phyloP scores from a whole-genome alignment of 2,329 filamentous ascomycete genomes.

The Hymenoscyphus linearis region DNA sequence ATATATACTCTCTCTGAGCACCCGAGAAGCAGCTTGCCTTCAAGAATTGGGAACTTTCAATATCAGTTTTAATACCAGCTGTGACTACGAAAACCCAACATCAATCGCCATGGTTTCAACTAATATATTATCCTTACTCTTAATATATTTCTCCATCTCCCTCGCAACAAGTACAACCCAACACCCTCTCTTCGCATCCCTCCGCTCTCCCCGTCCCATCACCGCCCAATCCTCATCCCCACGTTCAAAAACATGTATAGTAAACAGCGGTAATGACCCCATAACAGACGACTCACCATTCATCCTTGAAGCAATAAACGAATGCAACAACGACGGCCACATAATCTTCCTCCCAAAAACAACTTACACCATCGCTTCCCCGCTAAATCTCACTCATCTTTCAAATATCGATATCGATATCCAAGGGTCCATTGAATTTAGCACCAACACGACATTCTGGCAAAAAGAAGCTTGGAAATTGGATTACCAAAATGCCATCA shows the following conservation, averaged over 20 bases:
- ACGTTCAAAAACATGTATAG: conserved; percentile 12
- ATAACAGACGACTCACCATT: conserved; percentile 42
- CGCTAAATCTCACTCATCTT: conserved; percentile 57
- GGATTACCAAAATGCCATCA: background rate
- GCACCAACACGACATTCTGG: conserved; percentile 63
- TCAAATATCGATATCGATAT: conserved; percentile 55
- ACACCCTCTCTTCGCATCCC: conserved; percentile 6
- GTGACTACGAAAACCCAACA: too few species aligned
- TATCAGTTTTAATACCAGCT: too few species aligned
- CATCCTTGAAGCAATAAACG: conserved; percentile 42
- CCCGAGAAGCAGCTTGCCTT: too few species aligned
- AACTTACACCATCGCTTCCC: conserved; percentile 40
- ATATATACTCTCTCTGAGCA: too few species aligned
- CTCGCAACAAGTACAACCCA: conserved; percentile 5
- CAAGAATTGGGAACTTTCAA: too few species aligned
- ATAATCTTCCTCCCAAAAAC: conserved; percentile 40
- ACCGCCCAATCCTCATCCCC: conserved; percentile 9
- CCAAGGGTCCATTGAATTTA: conserved; percentile 53
- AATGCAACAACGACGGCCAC: conserved; percentile 41
- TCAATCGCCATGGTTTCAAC: too few species aligned
- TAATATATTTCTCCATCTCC: too few species aligned
- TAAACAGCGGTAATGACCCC: conserved; percentile 9
- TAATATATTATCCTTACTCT: too few species aligned
- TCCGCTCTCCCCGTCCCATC: conserved; percentile 10
- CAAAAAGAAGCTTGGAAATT: background rate